A percentile compares a stretch with the other conserved stretches of the same genome.
phyloP scores from a whole-genome alignment of 2,329 filamentous ascomycete genomes.

The Neurospora crassa region DNA sequence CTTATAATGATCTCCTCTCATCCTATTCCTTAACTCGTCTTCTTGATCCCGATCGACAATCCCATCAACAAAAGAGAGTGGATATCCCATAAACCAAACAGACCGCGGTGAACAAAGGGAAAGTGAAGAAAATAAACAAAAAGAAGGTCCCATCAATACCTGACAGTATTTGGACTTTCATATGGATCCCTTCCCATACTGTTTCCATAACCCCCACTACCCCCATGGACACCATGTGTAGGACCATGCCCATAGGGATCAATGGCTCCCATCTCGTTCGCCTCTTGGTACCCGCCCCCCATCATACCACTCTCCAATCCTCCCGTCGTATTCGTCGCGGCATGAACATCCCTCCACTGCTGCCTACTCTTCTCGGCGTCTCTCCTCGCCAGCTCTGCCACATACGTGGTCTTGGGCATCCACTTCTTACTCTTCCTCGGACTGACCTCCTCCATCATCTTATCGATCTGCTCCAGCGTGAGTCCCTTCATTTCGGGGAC shows the following conservation, averaged over 20 bases:
- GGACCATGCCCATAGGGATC: not conserved
- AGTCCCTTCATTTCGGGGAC: constrained; percentile 24
- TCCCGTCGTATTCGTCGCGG: not conserved
- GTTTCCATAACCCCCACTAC: not conserved
- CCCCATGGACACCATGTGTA: not conserved
- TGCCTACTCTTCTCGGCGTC: not conserved
- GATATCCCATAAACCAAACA: not conserved
- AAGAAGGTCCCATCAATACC: not conserved
- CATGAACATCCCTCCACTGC: not conserved
- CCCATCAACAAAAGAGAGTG: not conserved
- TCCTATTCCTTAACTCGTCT: not conserved
- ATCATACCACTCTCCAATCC: not conserved
- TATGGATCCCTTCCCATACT: not conserved
- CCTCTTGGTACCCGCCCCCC: not conserved
- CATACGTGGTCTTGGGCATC: constrained; percentile 19
- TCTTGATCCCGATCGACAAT: not conserved
- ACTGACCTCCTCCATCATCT: constrained; percentile 21
- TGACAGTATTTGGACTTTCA: not conserved
- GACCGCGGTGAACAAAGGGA: not conserved
- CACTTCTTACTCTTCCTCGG: constrained; percentile 16
- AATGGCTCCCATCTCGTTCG: not conserved
- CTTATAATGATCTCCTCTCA: not conserved
- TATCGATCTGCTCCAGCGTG: constrained; percentile 22
- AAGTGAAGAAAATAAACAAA: not conserved
- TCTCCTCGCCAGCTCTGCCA: constrained; percentile 16